Percentiles rank a stretch among this genome's conserved stretches.
phyloP scores from a whole-genome alignment of 2,329 filamentous ascomycete genomes.

The Diplodia corticola region DNA sequence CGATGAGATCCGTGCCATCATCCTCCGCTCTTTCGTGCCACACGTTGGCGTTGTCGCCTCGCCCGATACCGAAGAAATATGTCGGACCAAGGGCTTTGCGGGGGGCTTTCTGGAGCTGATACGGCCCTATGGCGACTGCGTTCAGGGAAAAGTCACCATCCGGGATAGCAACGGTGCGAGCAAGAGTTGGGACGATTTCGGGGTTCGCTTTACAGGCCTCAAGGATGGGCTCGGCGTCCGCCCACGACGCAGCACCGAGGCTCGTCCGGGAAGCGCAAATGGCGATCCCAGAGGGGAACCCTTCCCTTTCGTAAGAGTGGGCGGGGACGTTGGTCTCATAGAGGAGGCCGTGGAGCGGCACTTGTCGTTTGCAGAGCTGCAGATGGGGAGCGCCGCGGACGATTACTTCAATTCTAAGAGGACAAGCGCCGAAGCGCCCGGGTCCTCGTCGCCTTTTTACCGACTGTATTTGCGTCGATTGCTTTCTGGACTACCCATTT shows the following conservation, averaged over 20 bases:
- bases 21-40: conserved; percentile 84
- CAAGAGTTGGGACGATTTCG: conserved; percentile 83
- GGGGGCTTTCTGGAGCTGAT: conserved; percentile 82
- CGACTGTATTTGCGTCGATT: conserved; percentile 80
- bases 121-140: conserved; percentile 84
- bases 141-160: conserved; percentile 85
- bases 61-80: conserved; percentile 76
- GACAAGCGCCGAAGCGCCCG: conserved; percentile 31
- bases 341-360: conserved; percentile 81
- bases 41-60: conserved; percentile 88
- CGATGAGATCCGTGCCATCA: conserved; percentile 62
- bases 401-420: conserved; percentile 48
- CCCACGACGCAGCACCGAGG: conserved; percentile 41
- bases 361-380: conserved; percentile 70
- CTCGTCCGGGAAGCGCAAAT: conserved; percentile 32
- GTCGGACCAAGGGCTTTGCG: conserved; percentile 79
- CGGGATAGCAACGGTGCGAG: conserved; percentile 87
- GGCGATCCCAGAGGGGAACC: conserved; percentile 9
- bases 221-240: conserved; percentile 53
- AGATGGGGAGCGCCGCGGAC: conserved; percentile 32
- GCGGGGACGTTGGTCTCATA: conserved; percentile 64
- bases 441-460: conserved; percentile 71
- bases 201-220: conserved; percentile 78
- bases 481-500: conserved; percentile 74
- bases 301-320: conserved; percentile 43